phyloP scores from a whole-genome alignment of 164 flowering plant genomes.

The Macadamia tetraphylla region DNA sequence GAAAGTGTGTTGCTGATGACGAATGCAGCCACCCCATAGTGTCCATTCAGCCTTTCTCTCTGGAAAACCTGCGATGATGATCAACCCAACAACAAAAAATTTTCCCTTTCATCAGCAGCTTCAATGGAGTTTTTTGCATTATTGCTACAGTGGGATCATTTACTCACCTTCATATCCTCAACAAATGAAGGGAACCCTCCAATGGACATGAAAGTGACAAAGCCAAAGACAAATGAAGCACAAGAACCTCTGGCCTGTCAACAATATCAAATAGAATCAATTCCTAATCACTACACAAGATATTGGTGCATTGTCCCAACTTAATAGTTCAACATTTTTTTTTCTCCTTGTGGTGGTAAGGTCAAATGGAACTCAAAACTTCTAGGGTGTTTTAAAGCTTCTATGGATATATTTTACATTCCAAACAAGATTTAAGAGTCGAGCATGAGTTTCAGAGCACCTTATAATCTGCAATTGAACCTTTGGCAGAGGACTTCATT shows the following conservation, averaged over 20 bases:
- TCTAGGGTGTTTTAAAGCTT: too few species aligned
- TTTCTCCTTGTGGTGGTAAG: too few species aligned
- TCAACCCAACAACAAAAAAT: not conserved
- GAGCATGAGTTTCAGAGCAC: too few species aligned
- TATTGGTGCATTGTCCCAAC: too few species aligned
- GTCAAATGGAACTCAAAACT: too few species aligned
- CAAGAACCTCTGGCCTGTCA: constrained; percentile 93
- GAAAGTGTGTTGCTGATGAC: constrained; percentile 92
- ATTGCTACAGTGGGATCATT: not conserved
- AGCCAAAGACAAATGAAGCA: constrained; percentile 87
- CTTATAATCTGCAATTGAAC: too few species aligned
- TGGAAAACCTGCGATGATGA: constrained; percentile 66
- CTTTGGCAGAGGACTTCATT: too few species aligned
- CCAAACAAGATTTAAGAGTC: too few species aligned
- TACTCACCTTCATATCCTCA: constrained; percentile 87
- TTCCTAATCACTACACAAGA: too few species aligned
- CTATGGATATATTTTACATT: too few species aligned
- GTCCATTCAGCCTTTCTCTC: constrained; percentile 89
- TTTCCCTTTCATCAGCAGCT: not conserved
- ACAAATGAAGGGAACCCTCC: constrained; percentile 98
- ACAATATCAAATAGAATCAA: not conserved
- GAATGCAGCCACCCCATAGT: constrained; percentile 77
- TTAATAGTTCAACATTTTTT: too few species aligned
- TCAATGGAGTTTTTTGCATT: not conserved
- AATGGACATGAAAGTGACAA: constrained; percentile 96